Conservation (phyloP, 805 yeast species). For the Hanseniaspora osmophila region DNA sequence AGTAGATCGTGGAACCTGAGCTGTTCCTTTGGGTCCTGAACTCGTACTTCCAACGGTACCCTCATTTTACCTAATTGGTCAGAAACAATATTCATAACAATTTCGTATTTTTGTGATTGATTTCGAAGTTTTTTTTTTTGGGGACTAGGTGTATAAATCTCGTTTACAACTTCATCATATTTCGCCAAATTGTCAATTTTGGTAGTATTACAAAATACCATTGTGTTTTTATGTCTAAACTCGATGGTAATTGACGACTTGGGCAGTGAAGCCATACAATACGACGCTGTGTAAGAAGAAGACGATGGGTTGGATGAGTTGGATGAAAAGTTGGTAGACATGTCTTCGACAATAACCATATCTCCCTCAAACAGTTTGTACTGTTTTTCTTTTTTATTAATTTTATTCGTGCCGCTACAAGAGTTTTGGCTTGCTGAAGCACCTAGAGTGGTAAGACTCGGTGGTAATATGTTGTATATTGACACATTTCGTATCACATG, state of each 20-base stretch:
- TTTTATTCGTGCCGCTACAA: not conserved
- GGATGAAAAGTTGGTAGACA: slow-evolving; percentile 6
- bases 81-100: not conserved
- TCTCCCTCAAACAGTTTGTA: slow-evolving; percentile 11
- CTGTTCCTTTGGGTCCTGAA: slow-evolving; percentile 9
- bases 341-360: slow-evolving; percentile 11
- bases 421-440: not conserved
- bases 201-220: slow-evolving; percentile 12
- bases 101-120: not conserved
- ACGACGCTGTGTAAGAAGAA: too few species aligned
- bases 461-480: slow-evolving; percentile 14
- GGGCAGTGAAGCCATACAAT: not conserved
- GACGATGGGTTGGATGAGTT: not conserved
- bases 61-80: slow-evolving; percentile 8
- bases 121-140: slow-evolving; percentile 10
- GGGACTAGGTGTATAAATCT: slow-evolving; percentile 7
- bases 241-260: slow-evolving; percentile 11
- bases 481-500: slow-evolving; percentile 8
- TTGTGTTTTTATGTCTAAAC: slow-evolving; percentile 7
- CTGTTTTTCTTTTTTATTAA: not conserved
- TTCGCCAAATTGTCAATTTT: slow-evolving; percentile 10
- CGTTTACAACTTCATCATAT: slow-evolving; percentile 9
- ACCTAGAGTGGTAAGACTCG: slow-evolving; percentile 6
- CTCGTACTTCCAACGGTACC: slow-evolving; percentile 13
- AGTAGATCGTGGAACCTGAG: slow-evolving; percentile 14